Conservation (phyloP, 1,284 basidiomycete species). For the Sphagnurus paluster region DNA sequence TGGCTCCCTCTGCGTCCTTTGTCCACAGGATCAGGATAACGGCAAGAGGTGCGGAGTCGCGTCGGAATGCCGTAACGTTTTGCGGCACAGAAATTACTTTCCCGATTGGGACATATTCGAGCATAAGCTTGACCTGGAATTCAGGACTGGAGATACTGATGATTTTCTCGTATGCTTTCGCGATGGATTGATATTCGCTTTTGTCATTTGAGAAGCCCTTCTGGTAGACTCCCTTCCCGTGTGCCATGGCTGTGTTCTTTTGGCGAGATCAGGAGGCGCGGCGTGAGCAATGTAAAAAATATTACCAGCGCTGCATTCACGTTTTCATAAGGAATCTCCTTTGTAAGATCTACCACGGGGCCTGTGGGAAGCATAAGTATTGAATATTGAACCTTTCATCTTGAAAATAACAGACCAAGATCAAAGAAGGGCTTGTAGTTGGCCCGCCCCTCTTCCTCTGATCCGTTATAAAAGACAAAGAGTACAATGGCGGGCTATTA, state of each 20-base stretch:
- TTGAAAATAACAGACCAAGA: not conserved
- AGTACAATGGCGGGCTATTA: slow-evolving; percentile 6
- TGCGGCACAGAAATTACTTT: slow-evolving; percentile 40
- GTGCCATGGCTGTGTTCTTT: slow-evolving; percentile 28
- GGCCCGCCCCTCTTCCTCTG: slow-evolving; percentile 17
- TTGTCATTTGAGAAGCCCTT: slow-evolving; percentile 31
- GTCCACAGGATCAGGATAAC: slow-evolving; percentile 38
- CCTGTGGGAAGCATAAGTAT: slow-evolving; percentile 32
- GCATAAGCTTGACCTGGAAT: slow-evolving; percentile 30
- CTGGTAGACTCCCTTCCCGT: slow-evolving; percentile 32
- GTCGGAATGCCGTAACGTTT: slow-evolving; percentile 39
- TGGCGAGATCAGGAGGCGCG: not conserved
- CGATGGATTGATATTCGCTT: slow-evolving; percentile 24
- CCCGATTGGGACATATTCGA: slow-evolving; percentile 42
- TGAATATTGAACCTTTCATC: slow-evolving; percentile 1
- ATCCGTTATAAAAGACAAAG: slow-evolving; percentile 17
- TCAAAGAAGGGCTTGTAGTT: slow-evolving; percentile 18
- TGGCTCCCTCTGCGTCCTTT: slow-evolving; percentile 19
- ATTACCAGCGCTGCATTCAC: slow-evolving; percentile 37
- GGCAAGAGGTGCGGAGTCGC: slow-evolving; percentile 29
- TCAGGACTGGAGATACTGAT: slow-evolving; percentile 22
- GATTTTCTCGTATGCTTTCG: slow-evolving; percentile 24
- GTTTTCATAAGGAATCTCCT: slow-evolving; percentile 47
- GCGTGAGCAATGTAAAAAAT: no score
- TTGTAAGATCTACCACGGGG: slow-evolving; percentile 37